Base-by-base conservation (phyloP, 805 yeast species). In the Hanseniaspora guilliermondii region DNA sequence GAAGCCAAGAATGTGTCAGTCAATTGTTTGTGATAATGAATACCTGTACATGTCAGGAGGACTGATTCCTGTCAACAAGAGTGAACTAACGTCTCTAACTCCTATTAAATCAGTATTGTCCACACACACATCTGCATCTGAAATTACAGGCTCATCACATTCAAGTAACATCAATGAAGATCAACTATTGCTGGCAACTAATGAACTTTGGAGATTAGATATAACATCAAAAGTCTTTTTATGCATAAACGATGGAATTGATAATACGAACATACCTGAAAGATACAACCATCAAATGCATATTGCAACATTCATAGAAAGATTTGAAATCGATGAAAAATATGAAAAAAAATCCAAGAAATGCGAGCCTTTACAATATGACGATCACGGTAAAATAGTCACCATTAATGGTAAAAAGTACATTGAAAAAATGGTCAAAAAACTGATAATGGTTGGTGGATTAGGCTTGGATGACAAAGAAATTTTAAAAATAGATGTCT, bases 171-270 rank as follows among this genome's bases (percentile, higher is more conserved):
- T 52, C 8, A 54, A 54, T 32, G 56, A 44, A 38, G 53, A 54
- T 19, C 56, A 54, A 24, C 30, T 54, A 6, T 58, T 75, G 16
- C 62, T 65, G 12, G 78, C 85, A 0, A 64, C 75, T 6, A 81
- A 81, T 60, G 93, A 85, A 60, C 65, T 83, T 25, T 85, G 93
- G 91, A 75, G 75, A 60, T 78, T 82, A 59, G 76, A 81, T 62
- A 64, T 81, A 40, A 73, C 71, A 38, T 67, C 75, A 3, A 71
- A 70, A 50, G 64, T 64, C 11, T 85, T 93, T 91, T 62, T 62
- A 0, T 71, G 78, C 47, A 61, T 82, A 2, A 76, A 75, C 24
- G 49, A 36, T 25, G 41, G 22, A 24, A 17, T 48, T 12, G 66
- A 66, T n/a, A 62, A 60, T 30, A 65, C 72, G 2, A 67, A 66